These are phyloP conservation scores for Colletotrichum zoysiae DNA, from an alignment of 2,329 filamentous ascomycete species.

Conservation along the genomic window DNA sequence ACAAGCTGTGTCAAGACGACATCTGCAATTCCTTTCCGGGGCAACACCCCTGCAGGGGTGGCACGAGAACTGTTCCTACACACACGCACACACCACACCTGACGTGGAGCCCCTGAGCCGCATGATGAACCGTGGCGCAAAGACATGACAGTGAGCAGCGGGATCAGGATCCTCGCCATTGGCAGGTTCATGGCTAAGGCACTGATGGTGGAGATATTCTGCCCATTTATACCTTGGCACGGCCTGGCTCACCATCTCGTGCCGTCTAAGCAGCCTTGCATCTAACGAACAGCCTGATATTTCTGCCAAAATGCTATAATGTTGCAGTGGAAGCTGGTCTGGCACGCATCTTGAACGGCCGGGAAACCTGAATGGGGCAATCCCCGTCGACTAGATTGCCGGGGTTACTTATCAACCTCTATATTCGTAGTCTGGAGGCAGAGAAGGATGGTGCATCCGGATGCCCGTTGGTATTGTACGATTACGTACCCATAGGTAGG, in stretches of 20 bases:
- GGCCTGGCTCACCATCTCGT: not conserved
- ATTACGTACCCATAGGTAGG: too few relatives aligned
- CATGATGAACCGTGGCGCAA: slow-evolving; percentile 16
- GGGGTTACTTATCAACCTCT: not conserved
- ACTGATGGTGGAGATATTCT: slow-evolving; percentile 26
- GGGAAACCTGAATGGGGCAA: slow-evolving; percentile 6
- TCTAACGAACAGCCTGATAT: not conserved
- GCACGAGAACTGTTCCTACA: not conserved
- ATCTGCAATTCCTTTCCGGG: not conserved
- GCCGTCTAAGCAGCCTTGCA: slow-evolving; percentile 14
- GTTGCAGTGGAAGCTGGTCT: slow-evolving; percentile 14
- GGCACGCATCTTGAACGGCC: not conserved
- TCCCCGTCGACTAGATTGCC: not conserved
- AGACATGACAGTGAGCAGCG: not conserved
- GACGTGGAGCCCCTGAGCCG: slow-evolving; percentile 1
- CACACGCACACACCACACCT: not conserved
- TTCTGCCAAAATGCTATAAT: slow-evolving; percentile 20
- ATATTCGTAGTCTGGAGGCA: not conserved
- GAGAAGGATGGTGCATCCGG: slow-evolving; percentile 30
- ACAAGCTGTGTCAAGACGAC: not conserved
- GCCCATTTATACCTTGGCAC: not conserved
- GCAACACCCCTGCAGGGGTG: not conserved
- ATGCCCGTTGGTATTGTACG: slow-evolving; percentile 27
- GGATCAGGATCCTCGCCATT: not conserved
- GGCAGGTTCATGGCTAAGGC: slow-evolving; percentile 2